These are phyloP conservation scores for Alloteropsis angusta DNA, from an alignment of 202 grass and related monocot species.

Conservation along the genomic window DNA sequence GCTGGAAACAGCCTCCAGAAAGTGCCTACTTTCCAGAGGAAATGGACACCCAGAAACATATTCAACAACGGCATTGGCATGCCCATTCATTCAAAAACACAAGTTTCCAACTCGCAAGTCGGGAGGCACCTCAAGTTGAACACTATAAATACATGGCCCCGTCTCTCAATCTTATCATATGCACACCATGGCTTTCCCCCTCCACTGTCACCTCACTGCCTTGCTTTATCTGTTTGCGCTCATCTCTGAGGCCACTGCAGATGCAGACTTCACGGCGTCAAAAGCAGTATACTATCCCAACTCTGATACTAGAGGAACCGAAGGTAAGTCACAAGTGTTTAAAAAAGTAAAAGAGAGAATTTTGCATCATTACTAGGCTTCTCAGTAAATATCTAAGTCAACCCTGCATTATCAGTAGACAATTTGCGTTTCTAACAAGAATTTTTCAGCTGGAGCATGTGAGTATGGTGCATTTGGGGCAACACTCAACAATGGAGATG, in stretches of 20 bases:
- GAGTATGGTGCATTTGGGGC: slow-evolving; percentile 41
- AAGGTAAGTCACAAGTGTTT: slow-evolving; percentile 26
- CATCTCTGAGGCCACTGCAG: slow-evolving; percentile 16
- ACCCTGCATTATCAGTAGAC: background rate
- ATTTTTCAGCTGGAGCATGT: slow-evolving; percentile 45
- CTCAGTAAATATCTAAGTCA: background rate
- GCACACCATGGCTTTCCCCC: background rate
- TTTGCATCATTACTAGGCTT: background rate
- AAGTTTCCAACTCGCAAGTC: background rate
- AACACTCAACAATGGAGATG: slow-evolving; percentile 39
- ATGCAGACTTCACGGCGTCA: slow-evolving; percentile 37
- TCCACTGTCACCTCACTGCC: background rate
- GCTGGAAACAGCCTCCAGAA: background rate
- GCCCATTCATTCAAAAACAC: background rate
- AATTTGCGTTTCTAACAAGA: background rate
- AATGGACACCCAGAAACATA: background rate
- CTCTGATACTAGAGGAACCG: slow-evolving; percentile 28
- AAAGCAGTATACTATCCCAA: slow-evolving; percentile 57
- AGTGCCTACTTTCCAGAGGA: background rate
- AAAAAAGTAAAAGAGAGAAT: background rate
- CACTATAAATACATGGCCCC: slow-evolving; percentile 1
- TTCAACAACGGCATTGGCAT: slow-evolving; percentile 20
- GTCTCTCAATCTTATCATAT: background rate
- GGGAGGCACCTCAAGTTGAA: background rate
- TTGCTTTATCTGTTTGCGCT: slow-evolving; percentile 9